These are phyloP conservation scores for Tuber borchii DNA, from an alignment of 495 filamentous ascomycete genomes.

Conservation along the genomic window DNA sequence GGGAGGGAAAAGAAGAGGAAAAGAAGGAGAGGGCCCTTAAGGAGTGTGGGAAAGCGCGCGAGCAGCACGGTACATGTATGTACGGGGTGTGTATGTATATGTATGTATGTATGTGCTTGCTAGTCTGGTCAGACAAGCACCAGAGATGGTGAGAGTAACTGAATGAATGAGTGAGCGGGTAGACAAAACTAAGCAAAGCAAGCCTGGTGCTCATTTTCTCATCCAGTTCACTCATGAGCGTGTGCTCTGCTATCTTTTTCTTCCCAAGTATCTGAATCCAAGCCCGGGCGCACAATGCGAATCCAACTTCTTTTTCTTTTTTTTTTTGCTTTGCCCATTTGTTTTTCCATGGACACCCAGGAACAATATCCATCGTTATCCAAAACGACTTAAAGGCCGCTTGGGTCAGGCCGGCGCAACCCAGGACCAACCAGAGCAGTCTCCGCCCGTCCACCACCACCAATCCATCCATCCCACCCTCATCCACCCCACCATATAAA, in stretches of 20 bases:
- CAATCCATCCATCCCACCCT: background rate
- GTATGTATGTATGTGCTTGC: constrained; percentile 36
- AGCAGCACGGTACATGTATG: constrained; percentile 9
- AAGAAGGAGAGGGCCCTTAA: constrained; percentile 29
- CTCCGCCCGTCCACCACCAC: background rate
- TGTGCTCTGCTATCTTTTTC: background rate
- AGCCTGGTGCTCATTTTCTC: background rate
- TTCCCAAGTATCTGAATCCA: background rate
- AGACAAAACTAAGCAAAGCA: background rate
- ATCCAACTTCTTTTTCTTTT: background rate
- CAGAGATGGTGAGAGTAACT: background rate
- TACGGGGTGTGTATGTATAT: constrained; percentile 15
- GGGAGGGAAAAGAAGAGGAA: constrained; percentile 28
- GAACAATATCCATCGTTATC: background rate
- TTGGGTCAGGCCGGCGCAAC: background rate
- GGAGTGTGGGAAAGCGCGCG: constrained; percentile 29
- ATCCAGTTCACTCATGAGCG: background rate
- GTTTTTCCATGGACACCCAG: background rate
- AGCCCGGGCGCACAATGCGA: background rate
- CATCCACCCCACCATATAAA: background rate
- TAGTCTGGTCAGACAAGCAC: constrained; percentile 30
- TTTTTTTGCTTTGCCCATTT: background rate
- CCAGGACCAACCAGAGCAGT: background rate
- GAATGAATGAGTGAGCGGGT: background rate
- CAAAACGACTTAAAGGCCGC: background rate